Evolutionary conservation across 805 yeast species (phyloP).

Genomic region (Tetrapisispora phaffii): DNA sequence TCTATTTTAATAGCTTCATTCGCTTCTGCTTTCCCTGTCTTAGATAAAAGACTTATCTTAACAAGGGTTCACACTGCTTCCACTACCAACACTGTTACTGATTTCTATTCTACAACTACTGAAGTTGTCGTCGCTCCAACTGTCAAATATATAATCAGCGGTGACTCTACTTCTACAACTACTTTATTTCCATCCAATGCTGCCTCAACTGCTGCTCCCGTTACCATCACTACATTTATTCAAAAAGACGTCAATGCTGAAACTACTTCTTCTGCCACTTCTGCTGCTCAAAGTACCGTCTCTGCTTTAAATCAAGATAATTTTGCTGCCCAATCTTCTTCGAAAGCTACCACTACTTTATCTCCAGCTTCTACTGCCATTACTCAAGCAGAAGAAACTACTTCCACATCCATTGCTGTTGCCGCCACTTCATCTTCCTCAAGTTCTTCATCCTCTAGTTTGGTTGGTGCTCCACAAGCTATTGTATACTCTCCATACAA

Average conservation of each 20-base stretch:
- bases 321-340: constrained; percentile 1
- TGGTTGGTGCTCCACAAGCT: constrained; percentile 41
- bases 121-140: constrained; percentile 34
- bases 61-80: constrained; percentile 50
- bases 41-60: constrained; percentile 33
- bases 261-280: not conserved
- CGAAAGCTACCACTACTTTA: constrained; percentile 9
- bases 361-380: constrained; percentile 1
- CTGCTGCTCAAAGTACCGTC: constrained; percentile 19
- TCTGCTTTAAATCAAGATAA: not conserved
- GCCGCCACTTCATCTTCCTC: constrained; percentile 12
- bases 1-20: constrained; percentile 4
- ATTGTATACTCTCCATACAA: constrained; percentile 76
- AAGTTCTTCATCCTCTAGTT: not conserved
- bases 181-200: constrained; percentile 30
- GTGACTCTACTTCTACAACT: constrained; percentile 31
- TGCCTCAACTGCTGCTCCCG: constrained; percentile 28
- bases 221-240: constrained; percentile 24
- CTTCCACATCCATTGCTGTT: not conserved
- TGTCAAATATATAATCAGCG: constrained; percentile 31
- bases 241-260: constrained; percentile 7
- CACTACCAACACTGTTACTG: constrained; percentile 38
- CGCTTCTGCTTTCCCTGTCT: constrained; percentile 19
- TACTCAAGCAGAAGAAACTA: constrained; percentile 7
- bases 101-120: constrained; percentile 34